Base-by-base conservation (phyloP, 352 stramenopile species). In the Halophytophthora polymorphica region DNA sequence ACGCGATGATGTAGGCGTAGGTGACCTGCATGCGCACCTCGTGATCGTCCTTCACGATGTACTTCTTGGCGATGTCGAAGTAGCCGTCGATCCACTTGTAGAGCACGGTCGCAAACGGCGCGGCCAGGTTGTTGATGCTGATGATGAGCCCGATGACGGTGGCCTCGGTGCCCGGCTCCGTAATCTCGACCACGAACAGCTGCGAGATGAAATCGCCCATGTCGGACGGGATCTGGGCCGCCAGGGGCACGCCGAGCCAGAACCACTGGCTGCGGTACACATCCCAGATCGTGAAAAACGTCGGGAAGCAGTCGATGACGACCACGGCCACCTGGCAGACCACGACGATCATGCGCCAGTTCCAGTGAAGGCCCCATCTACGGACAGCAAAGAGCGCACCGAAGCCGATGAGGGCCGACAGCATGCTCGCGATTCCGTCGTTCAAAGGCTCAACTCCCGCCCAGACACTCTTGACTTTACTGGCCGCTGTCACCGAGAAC, bases 261-360 rank as follows among this genome's bases (percentile, higher is more conserved):
- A 85, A 79, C 69, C 71, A 85, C 25, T 85, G 73, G 33, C 57
- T 76, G 18, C 72, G 68, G 11, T 72, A 64, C 0, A 81, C 66
- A 31, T 85, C 39, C 71, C 64, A 86, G 44, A 80, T 76, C 17
- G 64, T 82, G 22, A 81, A 45, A 33, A 83, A 70, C 4, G 65
- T 78, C 11, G 65, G 64, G 15, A 73, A 51, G 3, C 53, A 53
- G 41, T 86, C 74, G 31, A 77, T 64, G 12, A 61, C 31, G 13
- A 66, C 64, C 22, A 83, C 69, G 2, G 44, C 21, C 5, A 79
- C 29, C 41, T 78, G 64, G 15, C 58, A 67, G 18, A 59, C 28
- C 19, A 77, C 50, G 23, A 83, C 53, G 6, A 75, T 58, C 40
- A 40, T 35, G 19, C 56, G 69, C 71, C 71, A 87, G 53, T 60